Evolutionary conservation across 805 yeast species (phyloP).

Genomic region (Saccharomycopsis olivae): DNA sequence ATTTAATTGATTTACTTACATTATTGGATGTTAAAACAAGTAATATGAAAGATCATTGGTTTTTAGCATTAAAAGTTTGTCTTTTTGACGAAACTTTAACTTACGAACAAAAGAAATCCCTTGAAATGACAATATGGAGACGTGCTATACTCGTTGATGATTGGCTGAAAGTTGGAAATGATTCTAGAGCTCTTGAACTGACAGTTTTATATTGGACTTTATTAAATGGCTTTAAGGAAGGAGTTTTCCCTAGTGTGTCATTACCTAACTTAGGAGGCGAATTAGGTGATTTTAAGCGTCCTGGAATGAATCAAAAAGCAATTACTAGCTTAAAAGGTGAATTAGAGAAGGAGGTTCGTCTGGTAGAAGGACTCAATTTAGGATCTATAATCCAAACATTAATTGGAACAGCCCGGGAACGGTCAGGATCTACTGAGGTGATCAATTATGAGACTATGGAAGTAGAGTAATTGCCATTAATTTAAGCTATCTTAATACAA

Average conservation of each 20-base stretch:
- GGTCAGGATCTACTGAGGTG: conserved; percentile 25
- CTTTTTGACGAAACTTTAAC: conserved; percentile 25
- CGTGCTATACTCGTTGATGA: conserved; percentile 45
- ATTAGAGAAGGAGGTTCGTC: conserved; percentile 20
- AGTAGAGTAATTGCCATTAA: too few species aligned
- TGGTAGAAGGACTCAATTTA: conserved; percentile 20
- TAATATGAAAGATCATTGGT: conserved; percentile 25
- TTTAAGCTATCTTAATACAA: too few species aligned
- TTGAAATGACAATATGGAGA: conserved; percentile 42
- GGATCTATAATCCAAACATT: conserved; percentile 23
- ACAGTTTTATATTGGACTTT: conserved; percentile 39
- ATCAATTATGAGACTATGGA: conserved; percentile 28
- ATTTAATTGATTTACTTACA: conserved; percentile 43
- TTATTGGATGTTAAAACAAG: conserved; percentile 29
- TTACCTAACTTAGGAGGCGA: conserved; percentile 24
- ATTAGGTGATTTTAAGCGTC: conserved; percentile 14
- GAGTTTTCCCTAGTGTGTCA: conserved; percentile 22
- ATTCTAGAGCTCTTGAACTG: conserved; percentile 30
- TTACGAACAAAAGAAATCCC: conserved; percentile 25
- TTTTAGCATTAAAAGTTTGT: conserved; percentile 41
- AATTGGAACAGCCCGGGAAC: conserved; percentile 29
- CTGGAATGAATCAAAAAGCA: conserved; percentile 18
- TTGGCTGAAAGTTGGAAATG: conserved; percentile 32
- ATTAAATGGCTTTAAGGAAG: conserved; percentile 26
- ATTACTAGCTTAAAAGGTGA: conserved; percentile 19